Evolutionary conservation across 495 filamentous ascomycete species (phyloP), one percentile per base, ranked within the genome.

Genomic region (Neurospora terricola): DNA sequence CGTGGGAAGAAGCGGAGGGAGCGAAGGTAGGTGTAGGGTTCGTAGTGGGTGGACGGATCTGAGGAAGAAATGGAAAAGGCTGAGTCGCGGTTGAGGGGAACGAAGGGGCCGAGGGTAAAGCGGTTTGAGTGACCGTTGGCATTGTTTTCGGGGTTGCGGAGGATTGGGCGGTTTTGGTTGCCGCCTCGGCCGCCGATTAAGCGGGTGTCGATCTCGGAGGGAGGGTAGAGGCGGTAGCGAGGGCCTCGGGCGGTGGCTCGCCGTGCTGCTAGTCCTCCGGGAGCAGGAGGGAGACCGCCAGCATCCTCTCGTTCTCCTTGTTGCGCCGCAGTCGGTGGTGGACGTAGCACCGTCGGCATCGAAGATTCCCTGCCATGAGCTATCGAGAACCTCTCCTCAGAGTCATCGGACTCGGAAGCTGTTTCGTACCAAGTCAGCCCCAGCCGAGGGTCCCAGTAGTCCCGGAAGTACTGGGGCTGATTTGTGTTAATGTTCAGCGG

Each of bases 371-470:
- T 36, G 2, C 27, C 54, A 9, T 66, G 27, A 66, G 11, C 54
- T 27, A 27, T 36, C 2, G 54, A 27, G 7, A 34, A 34, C 2
- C 7, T 66, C 27, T 66, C 54, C 27, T 66, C 54, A 34, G 14
- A 66, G 12, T 66, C 54, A 62, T 62, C 48, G 16, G 54, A 66
- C 14, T 66, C 54, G 2, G 78, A 78, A 2, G 70, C 54, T 8
- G 70, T 68, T 16, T 75, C 45, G 36, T 75, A 78, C 75, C 73
- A 78, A 1, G 76, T 78, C 37, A 77, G 21, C 10, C 11, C 38
- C 2, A 68, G 69, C 2, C 69, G 69, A 3, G 59, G 62, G 16
- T 73, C 74, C 54, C 54, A 66, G 27, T 66, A 66, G 30, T 66
- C 54, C 27, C 54, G 54, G 30, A 66, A 66, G 27, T 66, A 66